Percentiles rank a stretch among this genome's conserved stretches.
These are phyloP conservation scores for Schrenkiella parvula DNA, from an alignment of 345 rosid species.

Conservation along the genomic window DNA sequence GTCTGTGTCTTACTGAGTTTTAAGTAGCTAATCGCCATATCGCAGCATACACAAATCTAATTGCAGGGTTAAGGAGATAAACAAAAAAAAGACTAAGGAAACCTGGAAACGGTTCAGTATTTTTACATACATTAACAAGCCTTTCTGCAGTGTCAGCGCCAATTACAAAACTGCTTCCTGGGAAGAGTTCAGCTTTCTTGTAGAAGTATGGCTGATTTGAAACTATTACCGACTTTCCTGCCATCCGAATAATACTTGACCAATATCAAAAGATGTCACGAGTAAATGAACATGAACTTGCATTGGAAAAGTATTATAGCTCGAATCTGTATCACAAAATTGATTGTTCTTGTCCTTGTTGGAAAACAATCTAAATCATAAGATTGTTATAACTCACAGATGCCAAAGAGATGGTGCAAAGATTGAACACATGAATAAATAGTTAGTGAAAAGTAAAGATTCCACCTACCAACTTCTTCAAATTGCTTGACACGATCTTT, in stretches of 20 bases:
- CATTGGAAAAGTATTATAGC: constrained; percentile 16
- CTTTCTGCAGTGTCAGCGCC: constrained; percentile 92
- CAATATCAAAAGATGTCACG: constrained; percentile 8
- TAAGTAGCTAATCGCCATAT: not conserved
- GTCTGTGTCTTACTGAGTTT: not conserved
- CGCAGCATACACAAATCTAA: not conserved
- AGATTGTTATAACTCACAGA: not conserved
- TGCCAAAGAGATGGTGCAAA: not conserved
- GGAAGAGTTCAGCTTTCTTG: constrained; percentile 92
- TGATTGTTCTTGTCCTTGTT: not conserved
- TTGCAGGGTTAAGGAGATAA: not conserved
- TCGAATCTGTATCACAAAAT: not conserved
- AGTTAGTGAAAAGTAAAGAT: constrained; percentile 1
- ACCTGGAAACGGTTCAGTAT: not conserved
- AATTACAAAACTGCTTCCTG: constrained; percentile 90
- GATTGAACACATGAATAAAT: not conserved
- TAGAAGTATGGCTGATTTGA: constrained; percentile 95
- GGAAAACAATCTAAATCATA: not conserved
- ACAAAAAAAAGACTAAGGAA: not conserved
- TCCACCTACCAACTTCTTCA: constrained; percentile 59
- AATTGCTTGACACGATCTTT: constrained; percentile 80
- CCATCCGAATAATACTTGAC: constrained; percentile 28
- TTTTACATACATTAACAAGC: constrained; percentile 63
- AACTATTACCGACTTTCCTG: constrained; percentile 83
- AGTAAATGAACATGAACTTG: not conserved